Evolutionary conservation across 2,329 filamentous ascomycete genomes (phyloP), one percentile per base, ranked within the genome.

Genomic region (Phialophora chinensis): DNA sequence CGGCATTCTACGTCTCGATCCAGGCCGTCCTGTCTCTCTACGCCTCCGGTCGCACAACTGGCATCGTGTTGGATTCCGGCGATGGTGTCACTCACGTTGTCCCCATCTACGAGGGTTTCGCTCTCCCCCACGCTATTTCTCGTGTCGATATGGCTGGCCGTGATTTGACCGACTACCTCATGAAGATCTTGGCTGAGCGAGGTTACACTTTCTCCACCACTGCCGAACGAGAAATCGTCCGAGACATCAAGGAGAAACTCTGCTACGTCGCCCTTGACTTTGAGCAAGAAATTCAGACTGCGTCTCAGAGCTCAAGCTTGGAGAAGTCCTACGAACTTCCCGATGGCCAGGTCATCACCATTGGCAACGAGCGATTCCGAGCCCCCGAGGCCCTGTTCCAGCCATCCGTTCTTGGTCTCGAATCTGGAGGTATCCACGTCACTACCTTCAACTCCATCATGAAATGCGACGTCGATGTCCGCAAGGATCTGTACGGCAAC

Each of bases 381-480:
- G 94, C 94, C 82, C 95, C 95, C 75, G 95, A 99, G 88, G 94
- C 95, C 84, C 91, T 99, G 78, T 99, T 99, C 93, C 92, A 97
- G 88, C 95, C 95, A 80, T 95, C 91, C 74, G 94, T 98, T 76
- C 87, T 99, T 77, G 95, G 95, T 90, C 93, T 97, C 79, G 95
- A 99, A 86, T 93, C 90, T 83, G 94, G 94, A 80, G 95, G 95
- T 85, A 98, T 99, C 85, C 95, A 98, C 87, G 93, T 97, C 81
- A 98, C 94, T 81, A 98, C 95, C 78, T 98, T 97, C 92, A 98
- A 98, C 91, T 98, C 95, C 79, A 97, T 99, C 90, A 98, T 98
- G 93, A 99, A 99, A 91, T 98, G 95, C 84, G 95, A 99, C 85
- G 93, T 99, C 83, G 95, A 99, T 83, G 95, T 99, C 85, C 92